Percentiles rank a stretch among this genome's conserved stretches.
phyloP scores from a whole-genome alignment of 164 flowering plant genomes.

The Chimonanthus salicifolius region DNA sequence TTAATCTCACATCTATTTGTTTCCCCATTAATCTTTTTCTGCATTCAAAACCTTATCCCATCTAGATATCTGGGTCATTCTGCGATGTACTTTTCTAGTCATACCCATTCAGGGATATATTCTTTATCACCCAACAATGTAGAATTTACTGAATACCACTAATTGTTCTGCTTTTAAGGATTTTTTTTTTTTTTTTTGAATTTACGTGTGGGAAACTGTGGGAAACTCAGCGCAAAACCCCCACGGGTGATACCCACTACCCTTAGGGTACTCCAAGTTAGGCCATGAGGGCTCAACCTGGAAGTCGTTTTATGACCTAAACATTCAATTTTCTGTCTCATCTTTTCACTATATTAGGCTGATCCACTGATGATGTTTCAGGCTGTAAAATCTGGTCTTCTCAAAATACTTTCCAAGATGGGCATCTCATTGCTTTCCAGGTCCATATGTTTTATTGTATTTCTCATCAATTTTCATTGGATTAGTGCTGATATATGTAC shows the following conservation, averaged over 20 bases:
- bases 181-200: too few species aligned
- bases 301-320: background rate
- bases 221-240: too few species aligned
- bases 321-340: background rate
- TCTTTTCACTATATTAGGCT: background rate
- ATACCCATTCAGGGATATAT: too few species aligned
- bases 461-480: background rate
- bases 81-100: background rate
- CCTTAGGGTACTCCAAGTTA: too few species aligned
- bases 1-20: background rate
- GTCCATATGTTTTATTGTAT: conserved; percentile 24
- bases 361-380: conserved; percentile 25
- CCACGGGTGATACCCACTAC: too few species aligned
- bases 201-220: too few species aligned
- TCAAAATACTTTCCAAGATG: conserved; percentile 97
- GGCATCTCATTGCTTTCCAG: conserved; percentile 98
- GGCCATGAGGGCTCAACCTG: background rate
- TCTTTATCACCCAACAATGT: too few species aligned
- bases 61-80: background rate
- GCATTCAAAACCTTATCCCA: too few species aligned
- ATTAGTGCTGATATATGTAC: background rate
- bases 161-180: background rate
- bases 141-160: too few species aligned
- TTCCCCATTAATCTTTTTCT: background rate
- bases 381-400: conserved; percentile 92